These are phyloP conservation scores for Leptodermis oblonga DNA, from an alignment of 257 asterid genomes.

Conservation along the genomic window DNA sequence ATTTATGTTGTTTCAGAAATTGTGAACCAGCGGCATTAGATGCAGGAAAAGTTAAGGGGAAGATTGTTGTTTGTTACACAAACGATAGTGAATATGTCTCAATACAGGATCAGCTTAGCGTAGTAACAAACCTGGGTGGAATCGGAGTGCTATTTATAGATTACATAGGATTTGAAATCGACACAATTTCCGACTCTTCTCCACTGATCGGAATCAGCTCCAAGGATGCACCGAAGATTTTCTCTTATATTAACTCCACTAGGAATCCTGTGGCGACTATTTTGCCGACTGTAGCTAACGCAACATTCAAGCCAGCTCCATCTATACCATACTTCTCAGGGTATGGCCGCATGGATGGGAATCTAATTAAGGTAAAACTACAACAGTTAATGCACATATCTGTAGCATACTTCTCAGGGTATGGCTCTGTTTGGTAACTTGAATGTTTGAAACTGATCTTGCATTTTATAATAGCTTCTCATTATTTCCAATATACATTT, in stretches of 20 bases:
- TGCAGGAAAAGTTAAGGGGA: neutral
- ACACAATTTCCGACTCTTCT: neutral
- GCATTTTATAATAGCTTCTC: too few species aligned
- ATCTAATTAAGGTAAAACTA: too few species aligned
- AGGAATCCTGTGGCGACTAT: slow-evolving; percentile 63
- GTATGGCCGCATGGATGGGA: too few species aligned
- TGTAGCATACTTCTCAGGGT: too few species aligned
- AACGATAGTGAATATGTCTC: neutral
- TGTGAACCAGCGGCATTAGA: neutral
- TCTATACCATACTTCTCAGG: slow-evolving; percentile 64
- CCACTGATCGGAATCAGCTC: neutral
- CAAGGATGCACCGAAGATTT: neutral
- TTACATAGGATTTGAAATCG: neutral
- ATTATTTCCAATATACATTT: too few species aligned
- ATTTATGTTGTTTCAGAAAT: neutral
- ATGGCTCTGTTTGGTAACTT: too few species aligned
- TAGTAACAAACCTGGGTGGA: neutral
- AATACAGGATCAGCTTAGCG: neutral
- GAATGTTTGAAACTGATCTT: too few species aligned
- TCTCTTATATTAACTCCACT: neutral
- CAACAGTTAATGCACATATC: too few species aligned
- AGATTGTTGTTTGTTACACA: slow-evolving; percentile 1
- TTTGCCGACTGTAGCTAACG: slow-evolving; percentile 33
- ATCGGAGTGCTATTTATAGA: neutral
- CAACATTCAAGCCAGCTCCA: slow-evolving; percentile 60